Evolutionary conservation across 495 filamentous ascomycete species (phyloP), one percentile per base, ranked within the genome.

Genomic region (Terfezia boudieri): DNA sequence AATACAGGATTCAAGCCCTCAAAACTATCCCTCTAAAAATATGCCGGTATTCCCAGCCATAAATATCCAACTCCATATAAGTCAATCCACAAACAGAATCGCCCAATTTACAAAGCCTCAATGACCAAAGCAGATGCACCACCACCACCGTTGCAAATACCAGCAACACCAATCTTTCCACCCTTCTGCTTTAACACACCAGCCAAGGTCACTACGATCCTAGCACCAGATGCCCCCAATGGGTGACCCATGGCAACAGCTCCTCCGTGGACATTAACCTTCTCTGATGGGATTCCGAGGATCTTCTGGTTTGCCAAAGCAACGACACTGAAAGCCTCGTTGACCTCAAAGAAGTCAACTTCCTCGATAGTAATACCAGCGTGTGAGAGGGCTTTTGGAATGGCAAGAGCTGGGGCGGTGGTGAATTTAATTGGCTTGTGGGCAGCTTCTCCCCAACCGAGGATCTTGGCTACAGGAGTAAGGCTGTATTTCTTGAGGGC

Each of bases 131-230:
- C 88, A 63, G 80, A 84, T 41, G 90, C 90, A 61, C 90, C 90
- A 60, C 90, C 90, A 43, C 90, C 90, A 55, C 90, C 90, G 71
- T 98, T 98, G 77, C 90, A 98, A 64, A 98, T 98, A 46, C 88
- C 90, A 37, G 84, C 87, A 64, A 78, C 82, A 50, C 90, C 90
- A 67, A 95, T 78, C 80, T 92, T 96, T 53, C 78, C 87, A 66
- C 83, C 82, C 73, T 86, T 85, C 59, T 89, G 83, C 68, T 77
- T 83, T 63, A 98, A 67, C 53, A 96, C 90, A 54, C 86, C 81
- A 50, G 90, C 74, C 59, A 98, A 68, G 9, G 90, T 98, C n/a
- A 84, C 81, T 59, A 92, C 73, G 61, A 96, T 94, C 60, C 92
- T 80, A 53, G 92, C 89, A 60, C 90, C 90, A 51, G 85, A 93